A percentile compares a stretch with the other conserved stretches of the same genome.
Evolutionary conservation across 306 rosid species (phyloP).

Genomic region (Quercus ilex): DNA sequence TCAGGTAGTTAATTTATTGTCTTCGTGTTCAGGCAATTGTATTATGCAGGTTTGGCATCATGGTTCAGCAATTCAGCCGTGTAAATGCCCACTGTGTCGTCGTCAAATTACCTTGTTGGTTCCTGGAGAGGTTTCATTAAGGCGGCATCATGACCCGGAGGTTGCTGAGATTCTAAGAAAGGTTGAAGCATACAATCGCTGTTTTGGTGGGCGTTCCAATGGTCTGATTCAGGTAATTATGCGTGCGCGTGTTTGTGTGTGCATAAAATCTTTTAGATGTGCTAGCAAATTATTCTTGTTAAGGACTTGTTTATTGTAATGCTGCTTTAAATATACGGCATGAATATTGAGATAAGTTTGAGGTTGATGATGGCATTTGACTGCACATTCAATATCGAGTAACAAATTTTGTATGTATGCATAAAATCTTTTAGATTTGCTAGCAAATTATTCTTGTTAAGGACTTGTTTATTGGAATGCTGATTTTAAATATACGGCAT

Average conservation of each 20-base stretch:
- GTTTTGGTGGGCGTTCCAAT: slow-evolving; percentile 46
- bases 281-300: neutral
- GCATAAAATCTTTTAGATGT: neutral
- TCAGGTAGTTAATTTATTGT: neutral
- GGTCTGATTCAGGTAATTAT: slow-evolving; percentile 48
- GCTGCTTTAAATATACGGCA: too few relatives aligned
- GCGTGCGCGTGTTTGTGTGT: neutral
- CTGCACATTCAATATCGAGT: too few relatives aligned
- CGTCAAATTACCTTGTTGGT: slow-evolving; percentile 68
- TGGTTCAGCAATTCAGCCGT: slow-evolving; percentile 52
- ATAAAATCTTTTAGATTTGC: neutral
- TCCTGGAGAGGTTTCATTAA: slow-evolving; percentile 42
- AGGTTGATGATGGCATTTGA: too few relatives aligned
- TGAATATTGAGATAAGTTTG: too few relatives aligned
- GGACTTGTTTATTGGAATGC: too few relatives aligned
- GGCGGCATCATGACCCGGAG: slow-evolving; percentile 39
- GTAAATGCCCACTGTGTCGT: slow-evolving; percentile 89
- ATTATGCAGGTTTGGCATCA: slow-evolving; percentile 74
- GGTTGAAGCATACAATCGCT: slow-evolving; percentile 57
- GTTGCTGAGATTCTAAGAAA: slow-evolving; percentile 37
- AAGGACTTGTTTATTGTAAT: too few relatives aligned
- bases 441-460: neutral
- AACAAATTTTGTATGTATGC: neutral
- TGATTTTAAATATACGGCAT: too few relatives aligned
- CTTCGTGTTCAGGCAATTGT: slow-evolving; percentile 50